These are phyloP conservation scores for Lophiotrema nucula DNA, from an alignment of 495 filamentous ascomycete genomes.

Conservation along the genomic window DNA sequence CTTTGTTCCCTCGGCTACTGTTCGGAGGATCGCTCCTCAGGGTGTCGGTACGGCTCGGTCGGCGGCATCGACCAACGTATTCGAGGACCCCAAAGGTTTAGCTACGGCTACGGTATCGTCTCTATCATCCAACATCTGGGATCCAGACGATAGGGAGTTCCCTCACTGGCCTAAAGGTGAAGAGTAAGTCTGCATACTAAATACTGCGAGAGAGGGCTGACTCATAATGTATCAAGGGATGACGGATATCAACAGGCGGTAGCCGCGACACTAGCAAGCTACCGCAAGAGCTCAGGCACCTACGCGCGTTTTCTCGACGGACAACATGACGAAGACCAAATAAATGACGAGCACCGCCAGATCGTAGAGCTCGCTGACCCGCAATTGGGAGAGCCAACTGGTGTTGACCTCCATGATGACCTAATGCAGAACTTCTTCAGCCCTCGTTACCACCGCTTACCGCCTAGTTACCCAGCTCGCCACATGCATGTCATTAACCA, in stretches of 20 bases:
- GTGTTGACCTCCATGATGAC: slow-evolving; percentile 6
- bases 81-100: no score
- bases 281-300: no score
- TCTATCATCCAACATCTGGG: background rate
- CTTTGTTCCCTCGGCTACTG: no score
- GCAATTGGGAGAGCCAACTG: background rate
- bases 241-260: no score
- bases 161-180: background rate
- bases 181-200: background rate
- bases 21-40: no score
- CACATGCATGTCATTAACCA: slow-evolving; percentile 13
- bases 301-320: no score
- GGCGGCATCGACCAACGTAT: no score
- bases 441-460: background rate
- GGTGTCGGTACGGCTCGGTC: no score
- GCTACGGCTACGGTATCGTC: background rate
- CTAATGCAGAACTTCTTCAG: background rate
- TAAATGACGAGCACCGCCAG: background rate
- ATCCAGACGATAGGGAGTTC: slow-evolving; percentile 10
- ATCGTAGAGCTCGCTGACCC: slow-evolving; percentile 2
- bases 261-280: no score
- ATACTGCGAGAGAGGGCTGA: no score
- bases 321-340: no score
- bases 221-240: no score
- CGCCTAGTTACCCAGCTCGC: background rate